These are phyloP conservation scores for Cystoderma amianthinum DNA, from an alignment of 768 basidiomycete species.

Conservation along the genomic window DNA sequence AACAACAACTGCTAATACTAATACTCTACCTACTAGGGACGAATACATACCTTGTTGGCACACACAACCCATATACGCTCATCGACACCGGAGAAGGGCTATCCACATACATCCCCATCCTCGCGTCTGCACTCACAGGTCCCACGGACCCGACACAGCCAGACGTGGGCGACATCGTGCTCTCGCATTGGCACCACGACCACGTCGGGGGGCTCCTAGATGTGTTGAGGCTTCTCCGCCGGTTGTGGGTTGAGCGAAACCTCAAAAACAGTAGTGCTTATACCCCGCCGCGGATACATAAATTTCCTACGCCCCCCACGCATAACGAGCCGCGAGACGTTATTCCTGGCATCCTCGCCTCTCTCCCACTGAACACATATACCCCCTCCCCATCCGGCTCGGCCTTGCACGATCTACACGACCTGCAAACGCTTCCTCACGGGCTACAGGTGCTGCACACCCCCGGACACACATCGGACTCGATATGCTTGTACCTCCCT, in stretches of 20 bases:
- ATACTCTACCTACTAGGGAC: slow-evolving; percentile 46
- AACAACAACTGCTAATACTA: background rate
- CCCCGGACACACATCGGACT: slow-evolving; percentile 89
- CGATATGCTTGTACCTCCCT: slow-evolving; percentile 64
- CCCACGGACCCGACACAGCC: slow-evolving; percentile 32
- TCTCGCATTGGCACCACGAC: slow-evolving; percentile 89
- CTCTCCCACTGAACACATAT: slow-evolving; percentile 37
- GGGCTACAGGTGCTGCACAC: slow-evolving; percentile 69
- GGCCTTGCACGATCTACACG: slow-evolving; percentile 50
- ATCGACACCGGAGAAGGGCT: slow-evolving; percentile 80
- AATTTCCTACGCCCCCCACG: slow-evolving; percentile 41
- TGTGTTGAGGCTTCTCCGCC: slow-evolving; percentile 59
- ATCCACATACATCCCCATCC: slow-evolving; percentile 57
- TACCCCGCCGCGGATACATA: slow-evolving; percentile 68
- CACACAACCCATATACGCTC: slow-evolving; percentile 64
- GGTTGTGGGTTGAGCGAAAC: slow-evolving; percentile 53
- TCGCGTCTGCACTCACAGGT: slow-evolving; percentile 50
- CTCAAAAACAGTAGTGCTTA: slow-evolving; percentile 31
- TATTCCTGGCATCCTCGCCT: slow-evolving; percentile 31
- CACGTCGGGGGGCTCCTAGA: slow-evolving; percentile 73
- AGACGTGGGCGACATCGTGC: slow-evolving; percentile 80
- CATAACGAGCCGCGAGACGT: slow-evolving; percentile 17
- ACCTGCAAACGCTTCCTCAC: slow-evolving; percentile 43
- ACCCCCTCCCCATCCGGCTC: slow-evolving; percentile 32
- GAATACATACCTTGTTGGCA: slow-evolving; percentile 83